Base-by-base conservation (phyloP, 371 early-diverging fungal species). In the Phascolomyces articulosus region DNA sequence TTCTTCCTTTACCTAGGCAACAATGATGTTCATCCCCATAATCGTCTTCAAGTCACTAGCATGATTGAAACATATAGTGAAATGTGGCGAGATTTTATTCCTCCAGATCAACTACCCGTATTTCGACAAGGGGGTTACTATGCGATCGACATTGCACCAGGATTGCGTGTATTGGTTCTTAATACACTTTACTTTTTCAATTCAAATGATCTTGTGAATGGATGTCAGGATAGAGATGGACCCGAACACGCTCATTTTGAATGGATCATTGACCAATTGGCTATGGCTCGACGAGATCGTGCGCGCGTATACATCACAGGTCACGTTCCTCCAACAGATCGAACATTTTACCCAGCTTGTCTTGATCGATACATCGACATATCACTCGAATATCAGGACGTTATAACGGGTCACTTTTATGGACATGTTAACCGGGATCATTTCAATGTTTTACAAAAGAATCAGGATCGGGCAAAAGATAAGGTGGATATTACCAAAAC, bases 361-460 rank as follows among this genome's bases (percentile, higher is more conserved):
- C 83, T 84, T 60, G 72, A 65, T 8, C 69, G 62, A 3, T 93
- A 91, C 65, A 74, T 79, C 9, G 70, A 73, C 55, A 69, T 91
- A 20, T 79, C 91, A 10, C 69, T 84, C n/a, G 72, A 77, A 62
- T 84, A 74, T 72, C 67, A 75, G 64, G 85, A 89, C 40, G 66
- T 82, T 6, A 87, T 93, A 51, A 73, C 80, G 13, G 89, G 87
- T 23, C 90, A 91, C 72, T 66, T 92, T 62, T 91, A 81, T 65
- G 93, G 93, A 6, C 93, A 93, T 71, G 85, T 85, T 69, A 93
- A 93, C 69, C 80, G 85, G 61, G 93, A 93, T 63, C 85, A 88
- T 57, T 89, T 91, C 40, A 65, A 63, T 23, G 20, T 70, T 0
- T 60, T 74, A 4, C 49, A 53, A 55, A 55, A 54, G 16, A 24